Evolutionary conservation across 169 alveolate genomes (phyloP).

Genomic region (Plasmodium reichenowi): DNA sequence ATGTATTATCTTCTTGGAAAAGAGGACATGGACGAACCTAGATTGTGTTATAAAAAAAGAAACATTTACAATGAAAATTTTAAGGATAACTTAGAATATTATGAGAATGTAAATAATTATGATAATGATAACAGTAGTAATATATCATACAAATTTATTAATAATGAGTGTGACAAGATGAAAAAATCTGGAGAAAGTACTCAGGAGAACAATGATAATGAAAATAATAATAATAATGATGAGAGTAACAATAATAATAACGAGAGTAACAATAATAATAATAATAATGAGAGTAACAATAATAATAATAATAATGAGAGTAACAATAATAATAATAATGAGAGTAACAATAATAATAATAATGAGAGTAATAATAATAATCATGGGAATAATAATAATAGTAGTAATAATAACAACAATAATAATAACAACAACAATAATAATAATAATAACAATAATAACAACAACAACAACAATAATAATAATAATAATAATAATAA

Average conservation of each 20-base stretch:
- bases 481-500: conserved; percentile 1
- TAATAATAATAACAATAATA: background rate
- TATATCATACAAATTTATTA: background rate
- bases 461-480: background rate
- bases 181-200: background rate
- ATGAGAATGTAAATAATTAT: background rate
- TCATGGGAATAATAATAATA: background rate
- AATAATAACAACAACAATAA: background rate
- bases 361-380: background rate
- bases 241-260: background rate
- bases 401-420: background rate
- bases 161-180: background rate
- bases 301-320: background rate
- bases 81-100: background rate
- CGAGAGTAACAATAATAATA: background rate
- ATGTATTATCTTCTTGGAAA: background rate
- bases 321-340: background rate
- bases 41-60: too few relatives aligned
- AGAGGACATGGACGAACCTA: too few relatives aligned
- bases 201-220: background rate
- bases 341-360: background rate
- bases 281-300: background rate
- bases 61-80: background rate
- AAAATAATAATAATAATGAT: background rate
- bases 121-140: background rate